Evolutionary conservation across 2,329 filamentous ascomycete genomes (phyloP), one percentile per base, ranked within the genome.

Genomic region (Septoria linicola): DNA sequence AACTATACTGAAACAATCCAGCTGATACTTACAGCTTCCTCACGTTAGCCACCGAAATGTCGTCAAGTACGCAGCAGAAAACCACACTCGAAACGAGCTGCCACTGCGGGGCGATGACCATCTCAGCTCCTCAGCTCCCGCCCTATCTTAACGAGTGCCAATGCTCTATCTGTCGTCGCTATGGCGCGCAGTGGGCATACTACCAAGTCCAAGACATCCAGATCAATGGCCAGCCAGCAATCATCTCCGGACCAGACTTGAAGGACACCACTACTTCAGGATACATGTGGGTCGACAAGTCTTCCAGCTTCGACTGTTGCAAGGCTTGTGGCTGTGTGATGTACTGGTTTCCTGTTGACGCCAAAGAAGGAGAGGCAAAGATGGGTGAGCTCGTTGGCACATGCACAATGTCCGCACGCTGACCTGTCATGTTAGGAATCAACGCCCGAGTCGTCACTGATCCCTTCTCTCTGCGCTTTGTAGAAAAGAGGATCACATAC

Each of bases 151-250:
- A 63, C 40, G 55, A 54, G 41, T 66, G 63, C 32, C 63, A 60
- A 56, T 66, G 63, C 49, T 58, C 61, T 20, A 55, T 66, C 46
- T 65, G 63, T 51, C 51, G 62, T n/a, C 61, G 62, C 42, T 64
- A 65, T 43, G 62, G 48, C 19, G 62, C 61, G n/a, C 58, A 55
- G 8, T 66, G 63, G 63, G 52, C 41, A 2, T 66, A 66, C 55
- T 66, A 64, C 44, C 6, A 17, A 20, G 20, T 45, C 42, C 39
- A 35, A 8, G 35, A 48, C 14, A 27, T 53, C 6, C n/a, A 32
- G 8, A 40, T 53, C 20, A 43, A 27, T 3, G 40, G 45, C 6
- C 20, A 23, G 8, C 25, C 16, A 21, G n/a, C 35, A 1, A 32
- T 25, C 13, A 13, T 32, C 14, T 30, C 13, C 35, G 13, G 25